Base-by-base conservation (phyloP, 805 yeast genomes). In the Saccharomycodes ludwigii region DNA sequence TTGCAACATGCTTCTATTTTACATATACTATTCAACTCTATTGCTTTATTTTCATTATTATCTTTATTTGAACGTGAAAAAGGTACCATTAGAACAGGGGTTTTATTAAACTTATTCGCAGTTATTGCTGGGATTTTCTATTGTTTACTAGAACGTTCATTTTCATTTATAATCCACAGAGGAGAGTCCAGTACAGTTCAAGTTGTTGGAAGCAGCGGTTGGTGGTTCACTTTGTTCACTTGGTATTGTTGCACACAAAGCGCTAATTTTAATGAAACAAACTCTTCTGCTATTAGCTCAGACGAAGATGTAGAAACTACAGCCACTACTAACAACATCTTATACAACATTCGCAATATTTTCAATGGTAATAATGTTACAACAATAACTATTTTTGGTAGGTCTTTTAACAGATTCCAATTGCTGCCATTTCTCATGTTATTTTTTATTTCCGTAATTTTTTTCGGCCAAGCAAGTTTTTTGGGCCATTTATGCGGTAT, bases 61-160 rank as follows among this genome's bases (percentile, higher is more conserved):
- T 60, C 76, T 9, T 61, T 63, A 31, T 84, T 76, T 52, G 95
- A 84, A n/a, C 15, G 5, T 9, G 20, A 14, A 15, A 77, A 82
- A 46, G 96, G 95, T 5, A 83, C 96, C 0, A 78, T 84, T 3
- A 72, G 82, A 52, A 79, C 94, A 4, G 95, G 93, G 4, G 62
- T 85, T 28, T 75, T 84, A 11, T 59, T 85, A 35, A 84, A 83
- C 50, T 47, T 80, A 17, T 54, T 78, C 30, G 81, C 94, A 2
- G 73, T 77, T 2, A 52, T 71, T 4, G 66, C 88, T 2, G 95
- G 79, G 4, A 46, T 82, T 24, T 67, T 71, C 27, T 77, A 68
- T 54, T 67, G 78, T 42, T 17, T 70, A 6, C 47, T 71, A 4
- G 76, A 77, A 1, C 41, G 58, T 37, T 8, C 61, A 4, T 16